Evolutionary conservation across 1,139 yeast genomes (phyloP).

Genomic region (Zhuliangozyma blackwelliae): DNA sequence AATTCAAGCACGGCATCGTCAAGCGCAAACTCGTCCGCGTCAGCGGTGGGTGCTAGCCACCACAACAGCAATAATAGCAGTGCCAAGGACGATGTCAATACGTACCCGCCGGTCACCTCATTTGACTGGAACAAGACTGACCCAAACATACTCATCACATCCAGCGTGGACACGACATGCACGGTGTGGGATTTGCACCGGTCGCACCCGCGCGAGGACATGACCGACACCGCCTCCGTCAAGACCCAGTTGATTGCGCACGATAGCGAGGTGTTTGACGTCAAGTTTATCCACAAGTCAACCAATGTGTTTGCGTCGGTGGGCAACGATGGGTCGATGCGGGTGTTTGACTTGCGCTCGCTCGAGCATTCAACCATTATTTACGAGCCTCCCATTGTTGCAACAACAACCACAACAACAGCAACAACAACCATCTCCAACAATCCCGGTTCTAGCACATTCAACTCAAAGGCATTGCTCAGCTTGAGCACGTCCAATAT

Average conservation of each 20-base stretch:
- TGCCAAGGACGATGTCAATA: constrained; percentile 34
- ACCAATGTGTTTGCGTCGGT: constrained; percentile 85
- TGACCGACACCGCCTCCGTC: constrained; percentile 58
- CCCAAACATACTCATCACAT: constrained; percentile 69
- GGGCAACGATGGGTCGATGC: constrained; percentile 92
- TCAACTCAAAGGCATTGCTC: constrained; percentile 58
- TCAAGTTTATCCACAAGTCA: constrained; percentile 71
- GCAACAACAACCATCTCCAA: constrained; percentile 32
- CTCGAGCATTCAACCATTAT: constrained; percentile 93
- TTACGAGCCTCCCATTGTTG: constrained; percentile 52
- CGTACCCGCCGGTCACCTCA: constrained; percentile 80
- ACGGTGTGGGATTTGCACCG: constrained; percentile 85
- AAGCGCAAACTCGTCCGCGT: constrained; percentile 4
- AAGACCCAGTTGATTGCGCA: constrained; percentile 95
- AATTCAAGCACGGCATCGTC: constrained; percentile 12
- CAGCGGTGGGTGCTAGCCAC: not conserved
- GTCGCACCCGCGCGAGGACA: constrained; percentile 15
- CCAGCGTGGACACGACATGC: constrained; percentile 93
- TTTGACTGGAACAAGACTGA: constrained; percentile 88
- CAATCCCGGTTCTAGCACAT: constrained; percentile 7
- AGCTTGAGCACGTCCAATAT: constrained; percentile 74
- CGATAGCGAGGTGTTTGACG: constrained; percentile 93
- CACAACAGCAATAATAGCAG: not conserved
- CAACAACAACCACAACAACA: too few relatives aligned
- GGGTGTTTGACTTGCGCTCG: constrained; percentile 85